Conservation (phyloP, 2,329 filamentous ascomycete species). For the Pseudogymnoascus sp. region DNA sequence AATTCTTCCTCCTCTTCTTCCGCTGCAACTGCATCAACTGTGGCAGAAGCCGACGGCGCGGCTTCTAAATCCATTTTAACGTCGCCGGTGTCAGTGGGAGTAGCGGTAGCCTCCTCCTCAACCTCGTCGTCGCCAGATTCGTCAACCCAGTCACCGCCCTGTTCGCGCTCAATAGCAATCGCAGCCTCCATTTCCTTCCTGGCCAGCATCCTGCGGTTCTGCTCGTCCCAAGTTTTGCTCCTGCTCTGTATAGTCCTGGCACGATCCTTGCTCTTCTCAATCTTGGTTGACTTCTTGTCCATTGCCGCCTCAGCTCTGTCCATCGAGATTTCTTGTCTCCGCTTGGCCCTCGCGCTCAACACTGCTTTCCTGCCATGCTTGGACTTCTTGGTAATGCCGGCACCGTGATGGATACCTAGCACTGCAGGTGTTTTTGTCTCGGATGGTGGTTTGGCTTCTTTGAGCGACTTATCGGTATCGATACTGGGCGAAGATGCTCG, state of each 20-base stretch:
- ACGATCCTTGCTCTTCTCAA: constrained; percentile 48
- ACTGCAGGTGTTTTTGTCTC: constrained; percentile 56
- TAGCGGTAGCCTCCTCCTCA: neutral
- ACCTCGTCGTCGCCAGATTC: constrained; percentile 8
- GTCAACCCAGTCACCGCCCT: constrained; percentile 8
- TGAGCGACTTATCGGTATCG: constrained; percentile 66
- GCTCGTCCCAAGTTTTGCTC: constrained; percentile 52
- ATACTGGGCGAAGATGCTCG: constrained; percentile 66
- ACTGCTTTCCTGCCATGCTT: constrained; percentile 51
- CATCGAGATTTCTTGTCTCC: constrained; percentile 50
- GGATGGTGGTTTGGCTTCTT: constrained; percentile 48
- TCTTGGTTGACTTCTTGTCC: constrained; percentile 52
- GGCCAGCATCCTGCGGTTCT: constrained; percentile 41
- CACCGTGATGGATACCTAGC: constrained; percentile 59
- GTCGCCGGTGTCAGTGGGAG: neutral
- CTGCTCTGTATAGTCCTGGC: constrained; percentile 43
- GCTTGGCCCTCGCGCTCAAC: constrained; percentile 49
- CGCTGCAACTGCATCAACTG: neutral
- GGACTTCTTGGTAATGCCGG: constrained; percentile 63
- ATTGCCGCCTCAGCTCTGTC: constrained; percentile 55
- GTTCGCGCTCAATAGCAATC: neutral
- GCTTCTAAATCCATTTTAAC: constrained; percentile 1
- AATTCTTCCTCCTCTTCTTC: constrained; percentile 9
- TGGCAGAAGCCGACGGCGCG: neutral
- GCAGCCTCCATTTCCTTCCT: constrained; percentile 23